Percentiles rank a stretch among this genome's conserved stretches.
phyloP scores from a whole-genome alignment of 257 asterid genomes.

The Solanum phureja region DNA sequence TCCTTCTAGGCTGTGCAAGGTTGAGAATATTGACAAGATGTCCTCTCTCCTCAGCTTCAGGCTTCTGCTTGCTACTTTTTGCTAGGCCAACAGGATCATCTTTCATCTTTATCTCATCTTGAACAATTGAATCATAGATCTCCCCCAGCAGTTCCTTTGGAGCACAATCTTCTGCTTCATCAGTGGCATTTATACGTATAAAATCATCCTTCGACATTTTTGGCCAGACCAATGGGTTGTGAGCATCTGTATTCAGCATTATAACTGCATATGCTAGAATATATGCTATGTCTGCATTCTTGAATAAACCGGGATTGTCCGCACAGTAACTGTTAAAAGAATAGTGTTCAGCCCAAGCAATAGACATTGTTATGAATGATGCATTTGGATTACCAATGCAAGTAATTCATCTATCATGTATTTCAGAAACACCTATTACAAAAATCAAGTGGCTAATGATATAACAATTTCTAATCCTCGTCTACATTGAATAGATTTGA shows the following conservation, averaged over 20 bases:
- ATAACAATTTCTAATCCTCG: neutral
- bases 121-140: conserved; percentile 88
- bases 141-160: conserved; percentile 90
- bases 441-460: neutral
- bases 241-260: conserved; percentile 98
- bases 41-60: conserved; percentile 72
- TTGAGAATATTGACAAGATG: conserved; percentile 81
- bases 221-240: conserved; percentile 97
- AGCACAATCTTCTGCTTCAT: conserved; percentile 92
- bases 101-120: conserved; percentile 94
- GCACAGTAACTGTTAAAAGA: conserved; percentile 76
- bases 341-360: conserved; percentile 11
- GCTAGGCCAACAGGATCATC: conserved; percentile 57
- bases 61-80: conserved; percentile 67
- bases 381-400: neutral
- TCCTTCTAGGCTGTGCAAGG: conserved; percentile 84
- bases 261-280: conserved; percentile 99
- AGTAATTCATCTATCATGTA: neutral
- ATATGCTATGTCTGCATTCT: conserved; percentile 96
- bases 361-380: neutral
- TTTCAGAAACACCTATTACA: neutral
- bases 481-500: neutral
- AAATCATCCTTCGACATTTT: conserved; percentile 97
- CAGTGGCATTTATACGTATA: conserved; percentile 60
- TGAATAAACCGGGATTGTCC: conserved; percentile 87